Evolutionary conservation across 768 basidiomycete genomes (phyloP).

Genomic region (Mycena metata): DNA sequence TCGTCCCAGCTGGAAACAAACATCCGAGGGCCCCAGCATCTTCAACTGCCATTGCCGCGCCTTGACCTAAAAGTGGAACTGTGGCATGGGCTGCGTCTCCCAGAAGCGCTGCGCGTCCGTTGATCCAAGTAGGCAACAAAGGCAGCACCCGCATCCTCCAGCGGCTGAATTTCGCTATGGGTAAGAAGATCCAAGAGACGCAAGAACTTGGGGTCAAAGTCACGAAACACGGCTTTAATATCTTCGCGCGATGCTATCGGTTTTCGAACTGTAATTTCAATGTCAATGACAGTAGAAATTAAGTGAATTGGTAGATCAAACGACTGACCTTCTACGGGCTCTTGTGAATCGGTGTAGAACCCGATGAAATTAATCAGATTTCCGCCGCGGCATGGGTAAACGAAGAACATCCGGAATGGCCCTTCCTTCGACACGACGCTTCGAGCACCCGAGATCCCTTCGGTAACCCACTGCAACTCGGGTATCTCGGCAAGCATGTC

Average conservation of each 20-base stretch:
- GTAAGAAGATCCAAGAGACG: slow-evolving; percentile 12
- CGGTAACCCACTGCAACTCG: slow-evolving; percentile 25
- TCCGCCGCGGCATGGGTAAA: slow-evolving; percentile 11
- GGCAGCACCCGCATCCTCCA: slow-evolving; percentile 29
- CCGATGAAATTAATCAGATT: slow-evolving; percentile 28
- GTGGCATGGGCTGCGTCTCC: slow-evolving; percentile 43
- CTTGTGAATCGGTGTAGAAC: slow-evolving; percentile 6
- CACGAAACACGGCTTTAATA: not conserved
- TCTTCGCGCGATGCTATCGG: slow-evolving; percentile 17
- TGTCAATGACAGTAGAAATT: not conserved
- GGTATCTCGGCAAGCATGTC: slow-evolving; percentile 6
- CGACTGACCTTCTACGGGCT: not conserved
- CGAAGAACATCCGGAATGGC: slow-evolving; percentile 19
- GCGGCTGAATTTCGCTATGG: slow-evolving; percentile 15
- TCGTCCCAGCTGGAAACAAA: slow-evolving; percentile 28
- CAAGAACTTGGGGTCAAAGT: slow-evolving; percentile 26
- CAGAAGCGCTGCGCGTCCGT: slow-evolving; percentile 25
- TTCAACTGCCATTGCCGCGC: slow-evolving; percentile 46
- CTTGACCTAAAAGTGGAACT: slow-evolving; percentile 41
- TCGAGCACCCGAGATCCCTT: slow-evolving; percentile 19
- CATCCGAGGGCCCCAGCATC: slow-evolving; percentile 28
- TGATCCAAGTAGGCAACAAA: slow-evolving; percentile 25
- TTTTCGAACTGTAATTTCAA: not conserved
- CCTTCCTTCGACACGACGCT: not conserved
- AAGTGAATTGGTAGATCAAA: too few relatives aligned